Percentiles rank a stretch among this genome's conserved stretches.
Conservation (phyloP, 345 rosid species). For the Eucalyptus cloeziana region DNA sequence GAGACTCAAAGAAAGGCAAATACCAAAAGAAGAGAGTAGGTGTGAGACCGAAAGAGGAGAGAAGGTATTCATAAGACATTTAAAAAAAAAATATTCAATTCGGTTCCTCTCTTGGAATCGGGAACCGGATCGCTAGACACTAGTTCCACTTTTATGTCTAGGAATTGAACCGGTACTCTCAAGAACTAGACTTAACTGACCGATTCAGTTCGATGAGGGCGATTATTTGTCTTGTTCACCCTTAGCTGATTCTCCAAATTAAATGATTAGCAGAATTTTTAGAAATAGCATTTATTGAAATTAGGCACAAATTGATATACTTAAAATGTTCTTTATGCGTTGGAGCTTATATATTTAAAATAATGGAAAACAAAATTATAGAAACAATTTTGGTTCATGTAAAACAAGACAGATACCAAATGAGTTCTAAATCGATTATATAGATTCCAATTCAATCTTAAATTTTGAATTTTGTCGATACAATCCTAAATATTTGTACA, state of each 20-base stretch:
- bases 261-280: background rate
- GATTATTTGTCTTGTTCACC: too few species aligned
- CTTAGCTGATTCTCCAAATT: background rate
- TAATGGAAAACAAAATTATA: background rate
- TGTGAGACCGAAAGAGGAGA: too few species aligned
- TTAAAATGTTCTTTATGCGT: background rate
- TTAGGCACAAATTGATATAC: background rate
- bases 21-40: too few species aligned
- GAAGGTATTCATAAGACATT: too few species aligned
- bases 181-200: too few species aligned
- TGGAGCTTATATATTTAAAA: background rate
- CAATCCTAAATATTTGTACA: too few species aligned
- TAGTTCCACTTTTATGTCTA: too few species aligned
- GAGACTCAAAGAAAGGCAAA: too few species aligned
- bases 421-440: background rate
- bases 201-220: rapidly evolving
- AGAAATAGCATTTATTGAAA: background rate
- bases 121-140: rapidly evolving
- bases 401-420: background rate
- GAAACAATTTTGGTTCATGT: background rate
- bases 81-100: too few species aligned
- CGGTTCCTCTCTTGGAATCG: too few species aligned
- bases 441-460: background rate
- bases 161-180: rapidly evolving
- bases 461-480: background rate